Conservation (phyloP, 1,284 basidiomycete species). For the Amylostereum areolatum region DNA sequence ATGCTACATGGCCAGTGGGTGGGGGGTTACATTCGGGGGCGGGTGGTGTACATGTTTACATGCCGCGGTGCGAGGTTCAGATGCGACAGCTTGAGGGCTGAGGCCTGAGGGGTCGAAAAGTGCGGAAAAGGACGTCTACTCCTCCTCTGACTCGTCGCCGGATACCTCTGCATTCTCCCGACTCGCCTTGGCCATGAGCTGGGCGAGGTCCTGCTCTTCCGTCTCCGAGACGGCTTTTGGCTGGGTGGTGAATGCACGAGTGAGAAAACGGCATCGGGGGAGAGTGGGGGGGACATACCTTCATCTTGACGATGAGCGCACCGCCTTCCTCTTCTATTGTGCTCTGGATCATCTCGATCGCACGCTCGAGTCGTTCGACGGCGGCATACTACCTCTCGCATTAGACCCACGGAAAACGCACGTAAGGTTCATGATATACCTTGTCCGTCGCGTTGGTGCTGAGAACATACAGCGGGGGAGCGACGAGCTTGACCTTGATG, state of each 20-base stretch:
- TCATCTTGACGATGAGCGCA: conserved; percentile 92
- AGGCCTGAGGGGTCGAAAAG: too few relatives aligned
- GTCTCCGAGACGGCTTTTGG: conserved; percentile 97
- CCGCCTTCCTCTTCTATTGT: conserved; percentile 86
- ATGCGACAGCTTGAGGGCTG: too few relatives aligned
- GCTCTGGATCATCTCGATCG: conserved; percentile 85
- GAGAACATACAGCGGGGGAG: conserved; percentile 94
- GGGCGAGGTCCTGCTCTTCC: conserved; percentile 91
- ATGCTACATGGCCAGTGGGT: too few relatives aligned
- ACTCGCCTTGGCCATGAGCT: conserved; percentile 90
- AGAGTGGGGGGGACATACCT: conserved; percentile 43
- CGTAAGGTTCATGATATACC: conserved; percentile 30
- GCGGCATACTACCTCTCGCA: conserved; percentile 60
- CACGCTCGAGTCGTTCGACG: conserved; percentile 89
- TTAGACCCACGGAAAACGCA: background rate
- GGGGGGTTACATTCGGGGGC: too few relatives aligned
- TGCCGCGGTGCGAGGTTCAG: too few relatives aligned
- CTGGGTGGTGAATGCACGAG: conserved; percentile 30
- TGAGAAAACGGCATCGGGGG: background rate
- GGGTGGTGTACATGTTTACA: too few relatives aligned
- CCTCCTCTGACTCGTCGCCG: conserved; percentile 87
- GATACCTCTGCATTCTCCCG: conserved; percentile 92
- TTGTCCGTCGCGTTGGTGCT: conserved; percentile 98
- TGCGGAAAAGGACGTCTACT: conserved; percentile 17
- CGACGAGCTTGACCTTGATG: conserved; percentile 96